A percentile compares a stretch with the other conserved stretches of the same genome.
Conservation (phyloP, 2,329 filamentous ascomycete genomes). For the Penicillium sp. region DNA sequence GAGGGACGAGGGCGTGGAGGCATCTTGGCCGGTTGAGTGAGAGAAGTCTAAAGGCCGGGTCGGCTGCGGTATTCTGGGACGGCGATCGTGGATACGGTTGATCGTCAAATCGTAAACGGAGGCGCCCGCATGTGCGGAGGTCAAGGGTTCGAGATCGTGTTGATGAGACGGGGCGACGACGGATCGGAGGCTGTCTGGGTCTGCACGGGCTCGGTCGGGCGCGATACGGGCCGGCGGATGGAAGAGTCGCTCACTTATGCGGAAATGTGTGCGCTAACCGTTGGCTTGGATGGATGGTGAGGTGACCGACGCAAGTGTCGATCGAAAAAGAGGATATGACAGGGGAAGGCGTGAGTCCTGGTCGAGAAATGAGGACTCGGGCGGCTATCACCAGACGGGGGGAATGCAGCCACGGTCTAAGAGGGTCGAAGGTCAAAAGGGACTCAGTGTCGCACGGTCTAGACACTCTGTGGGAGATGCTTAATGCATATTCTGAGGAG, state of each 20-base stretch:
- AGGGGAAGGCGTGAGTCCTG: background rate
- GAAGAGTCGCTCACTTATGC: background rate
- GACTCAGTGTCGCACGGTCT: background rate
- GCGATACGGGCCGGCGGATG: background rate
- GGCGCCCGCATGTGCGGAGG: conserved; percentile 12
- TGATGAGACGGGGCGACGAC: background rate
- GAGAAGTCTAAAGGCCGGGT: no score
- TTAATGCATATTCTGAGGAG: conserved; percentile 2
- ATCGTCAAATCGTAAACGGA: conserved; percentile 15
- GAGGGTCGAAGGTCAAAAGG: background rate
- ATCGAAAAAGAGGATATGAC: background rate
- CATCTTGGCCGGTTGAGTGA: conserved; percentile 21
- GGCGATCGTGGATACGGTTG: conserved; percentile 13
- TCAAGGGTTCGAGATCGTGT: background rate
- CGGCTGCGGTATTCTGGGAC: conserved; percentile 7
- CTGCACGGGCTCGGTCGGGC: conserved; percentile 5
- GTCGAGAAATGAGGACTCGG: conserved; percentile 1
- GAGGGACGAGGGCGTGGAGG: conserved; percentile 33
- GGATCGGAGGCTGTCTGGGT: background rate
- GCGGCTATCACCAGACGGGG: background rate
- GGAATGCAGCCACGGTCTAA: background rate
- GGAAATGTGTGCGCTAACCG: background rate
- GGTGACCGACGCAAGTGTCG: background rate
- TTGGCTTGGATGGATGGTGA: background rate
- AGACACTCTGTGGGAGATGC: background rate